Base-by-base conservation (phyloP, 2,329 filamentous ascomycete genomes). In the Epichloe uncinata region DNA sequence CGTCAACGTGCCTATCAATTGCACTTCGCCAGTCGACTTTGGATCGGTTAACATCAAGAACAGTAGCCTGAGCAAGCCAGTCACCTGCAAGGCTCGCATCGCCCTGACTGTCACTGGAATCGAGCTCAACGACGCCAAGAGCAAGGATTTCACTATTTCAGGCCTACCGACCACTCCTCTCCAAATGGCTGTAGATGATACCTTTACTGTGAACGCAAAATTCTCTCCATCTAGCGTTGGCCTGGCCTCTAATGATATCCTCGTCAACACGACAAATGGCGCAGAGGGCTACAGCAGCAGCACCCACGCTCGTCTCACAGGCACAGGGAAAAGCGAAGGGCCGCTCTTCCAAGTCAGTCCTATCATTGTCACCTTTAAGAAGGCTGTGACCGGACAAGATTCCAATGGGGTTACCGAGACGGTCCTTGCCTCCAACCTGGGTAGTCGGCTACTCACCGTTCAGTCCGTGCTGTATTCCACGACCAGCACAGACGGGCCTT, bases 1-100 rank as follows among this genome's bases (percentile, higher is more conserved):
- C 0, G 73, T 75, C 30, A 78, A 74, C 38, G 57, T 68, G 4
- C 71, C 77, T 0, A 62, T 81, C 2, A 75, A 78, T 57, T 81
- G 77, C 57, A 73, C 74, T 0, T 64, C 71, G 0, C 68, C 70
- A 0, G 59, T 70, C 26, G 65, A 70, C 20, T 78, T 79, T 54
- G 73, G 73, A 2, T 66, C 59, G 1, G 63, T 68, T 1, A 65
- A 73, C 35, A 61, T 77, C 36, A 66, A 66, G 13, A 63, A 60
- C 13, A 55, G 52, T 3, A 66, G 61, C 18, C 47, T 20, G 6
- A 42, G 50, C 0, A 57, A 60, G 52, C 50, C 54, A 0, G 58
- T 80, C 4, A 73, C 66, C 3, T 81, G 77, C 61, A 69, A 55
- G 2, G 75, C 77, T 0, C 63, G 69, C 9, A 67, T 73, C 20